Base-by-base conservation (phyloP, 345 rosid genomes). In the Rhizophora mangle region DNA sequence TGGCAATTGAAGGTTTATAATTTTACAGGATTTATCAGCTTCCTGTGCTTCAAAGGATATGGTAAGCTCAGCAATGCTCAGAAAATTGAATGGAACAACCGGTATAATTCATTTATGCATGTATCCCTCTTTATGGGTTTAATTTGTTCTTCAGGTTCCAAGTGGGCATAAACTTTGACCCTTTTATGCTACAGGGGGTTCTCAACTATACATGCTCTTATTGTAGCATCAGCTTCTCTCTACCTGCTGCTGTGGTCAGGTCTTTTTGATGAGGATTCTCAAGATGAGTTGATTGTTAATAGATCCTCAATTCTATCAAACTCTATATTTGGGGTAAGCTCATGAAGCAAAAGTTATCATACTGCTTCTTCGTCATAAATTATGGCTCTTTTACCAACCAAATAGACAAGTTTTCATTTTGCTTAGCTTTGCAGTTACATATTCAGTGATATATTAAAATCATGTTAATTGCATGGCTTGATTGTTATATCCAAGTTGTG, bases 81-180 rank as follows among this genome's bases (percentile, higher is more conserved):
- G 75, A 81, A 76, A 84, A 67, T 88, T 79, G 97, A 89, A 86
- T 88, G 97, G 97, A 88, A 88, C 75, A 92, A 92, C 72, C 67
- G 97, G 96, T 92, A 78, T 59, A 27, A 21, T 27, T 63, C 29
- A 68, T 72, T 62, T 34, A 1, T 3, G 39, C 36, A 24, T 62
- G 27, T 19, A 54, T 60, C 68, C 58, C 62, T 61, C 19, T 69
- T 63, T 34, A 3, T 29, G 1, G 18, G 16, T 67, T 0, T 21
- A 27, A 22, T 61, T 8, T 60, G 30, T n/a, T n/a, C 21, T 21
- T 70, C 13, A 16, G 18, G 10, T 18, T 56, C 10, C 56, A 4
- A 18, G 46, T 36, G 66, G 29, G 60, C 54, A 43, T 63, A 54
- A 59, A 53, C 13, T 60, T 71, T 49, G 31, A 46, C 52, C 66